These are phyloP conservation scores for Russula vinacea DNA, from an alignment of 768 basidiomycete genomes.

Conservation along the genomic window DNA sequence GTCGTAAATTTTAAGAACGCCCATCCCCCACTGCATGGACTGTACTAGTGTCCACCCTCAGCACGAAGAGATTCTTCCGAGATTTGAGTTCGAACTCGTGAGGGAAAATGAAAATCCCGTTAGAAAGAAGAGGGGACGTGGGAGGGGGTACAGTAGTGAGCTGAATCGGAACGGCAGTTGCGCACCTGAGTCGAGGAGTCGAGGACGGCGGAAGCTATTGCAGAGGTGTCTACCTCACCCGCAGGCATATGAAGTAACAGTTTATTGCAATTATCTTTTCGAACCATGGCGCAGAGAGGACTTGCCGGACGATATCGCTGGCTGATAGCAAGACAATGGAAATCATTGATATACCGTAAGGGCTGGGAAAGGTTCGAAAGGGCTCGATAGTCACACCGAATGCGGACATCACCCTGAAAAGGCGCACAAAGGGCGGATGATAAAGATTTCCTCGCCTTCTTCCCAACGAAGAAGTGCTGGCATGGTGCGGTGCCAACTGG, in stretches of 20 bases:
- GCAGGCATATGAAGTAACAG: constrained; percentile 79
- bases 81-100: background rate
- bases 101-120: background rate
- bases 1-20: constrained; percentile 60
- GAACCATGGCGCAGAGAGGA: constrained; percentile 54
- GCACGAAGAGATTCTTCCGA: constrained; percentile 67
- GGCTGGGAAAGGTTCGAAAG: background rate
- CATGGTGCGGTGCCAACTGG: background rate
- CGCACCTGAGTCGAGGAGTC: constrained; percentile 51
- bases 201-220: constrained; percentile 51
- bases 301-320: constrained; percentile 44
- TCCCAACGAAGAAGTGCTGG: constrained; percentile 39
- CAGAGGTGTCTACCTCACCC: constrained; percentile 61
- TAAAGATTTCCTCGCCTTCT: constrained; percentile 52
- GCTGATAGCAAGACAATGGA: constrained; percentile 37
- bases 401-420: constrained; percentile 44
- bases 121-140: background rate
- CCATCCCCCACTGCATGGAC: constrained; percentile 60
- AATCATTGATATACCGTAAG: constrained; percentile 14
- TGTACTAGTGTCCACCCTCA: constrained; percentile 51
- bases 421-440: constrained; percentile 45
- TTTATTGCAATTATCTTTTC: constrained; percentile 49
- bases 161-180: background rate
- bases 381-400: constrained; percentile 51
- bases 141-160: too few species aligned